phyloP scores from a whole-genome alignment of 495 filamentous ascomycete species.

The Xylona heveae region DNA sequence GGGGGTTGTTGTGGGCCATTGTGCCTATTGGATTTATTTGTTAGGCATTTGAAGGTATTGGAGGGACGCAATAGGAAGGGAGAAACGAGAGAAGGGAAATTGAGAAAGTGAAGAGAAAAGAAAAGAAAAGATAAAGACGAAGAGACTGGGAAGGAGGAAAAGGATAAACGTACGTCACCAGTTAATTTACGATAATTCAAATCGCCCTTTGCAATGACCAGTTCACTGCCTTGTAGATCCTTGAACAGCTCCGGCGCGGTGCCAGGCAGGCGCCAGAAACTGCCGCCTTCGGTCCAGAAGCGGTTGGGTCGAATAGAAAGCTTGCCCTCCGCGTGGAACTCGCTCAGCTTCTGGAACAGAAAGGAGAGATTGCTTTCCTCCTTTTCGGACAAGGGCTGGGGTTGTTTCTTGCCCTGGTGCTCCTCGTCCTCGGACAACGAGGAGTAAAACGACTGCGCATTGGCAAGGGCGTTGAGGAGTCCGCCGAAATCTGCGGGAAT shows the following conservation, averaged over 20 bases:
- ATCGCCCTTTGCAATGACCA: conserved; percentile 96
- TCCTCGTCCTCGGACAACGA: conserved; percentile 40
- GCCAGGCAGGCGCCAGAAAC: conserved; percentile 68
- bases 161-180: conserved; percentile 44
- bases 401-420: conserved; percentile 27
- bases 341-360: conserved; percentile 63
- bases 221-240: conserved; percentile 62
- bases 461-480: conserved; percentile 53
- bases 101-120: background rate
- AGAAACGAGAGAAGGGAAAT: background rate
- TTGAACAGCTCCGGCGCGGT: conserved; percentile 42
- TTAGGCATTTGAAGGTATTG: conserved; percentile 7
- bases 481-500: conserved; percentile 63
- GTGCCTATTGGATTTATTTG: conserved; percentile 24
- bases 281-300: conserved; percentile 76
- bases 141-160: background rate
- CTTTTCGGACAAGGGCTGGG: conserved; percentile 35
- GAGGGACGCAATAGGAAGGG: no score
- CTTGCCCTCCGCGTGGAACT: conserved; percentile 60
- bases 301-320: conserved; percentile 56
- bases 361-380: conserved; percentile 48
- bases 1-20: conserved; percentile 73
- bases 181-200: conserved; percentile 86
- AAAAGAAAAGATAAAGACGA: background rate
- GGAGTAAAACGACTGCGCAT: conserved; percentile 55